These are phyloP conservation scores for Cucurbita maxima DNA, from an alignment of 306 rosid species.

Conservation along the genomic window DNA sequence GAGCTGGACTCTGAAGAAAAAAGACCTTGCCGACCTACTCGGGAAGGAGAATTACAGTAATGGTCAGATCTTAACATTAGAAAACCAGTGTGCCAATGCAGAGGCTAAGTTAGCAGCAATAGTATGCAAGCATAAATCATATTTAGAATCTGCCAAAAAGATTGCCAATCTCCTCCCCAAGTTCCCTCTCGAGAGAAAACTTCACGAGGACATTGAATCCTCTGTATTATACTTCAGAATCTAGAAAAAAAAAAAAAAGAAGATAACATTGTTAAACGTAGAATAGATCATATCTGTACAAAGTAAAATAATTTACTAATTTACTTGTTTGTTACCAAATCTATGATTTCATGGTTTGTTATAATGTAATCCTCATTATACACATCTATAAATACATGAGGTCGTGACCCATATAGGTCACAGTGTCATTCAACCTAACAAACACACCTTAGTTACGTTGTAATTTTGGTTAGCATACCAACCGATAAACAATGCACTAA, in stretches of 20 bases:
- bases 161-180: conserved; percentile 43
- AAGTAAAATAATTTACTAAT: no score
- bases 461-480: background rate
- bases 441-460: background rate
- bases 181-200: conserved; percentile 33
- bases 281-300: no score
- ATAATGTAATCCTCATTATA: no score
- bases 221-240: conserved; percentile 29
- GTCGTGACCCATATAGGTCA: no score
- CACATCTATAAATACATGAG: no score
- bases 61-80: background rate
- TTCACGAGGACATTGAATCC: conserved; percentile 28
- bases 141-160: conserved; percentile 28
- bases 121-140: conserved; percentile 10
- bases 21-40: conserved; percentile 21
- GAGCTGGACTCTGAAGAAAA: conserved; percentile 41
- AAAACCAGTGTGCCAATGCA: background rate
- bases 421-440: no score
- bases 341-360: no score
- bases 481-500: background rate
- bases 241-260: conserved; percentile 1
- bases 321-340: no score
- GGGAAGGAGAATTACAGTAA: conserved; percentile 8
- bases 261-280: no score
- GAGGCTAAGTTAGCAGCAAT: conserved; percentile 13